Base-by-base conservation (phyloP, 2,329 filamentous ascomycete species). In the Colletotrichum plurivorum region DNA sequence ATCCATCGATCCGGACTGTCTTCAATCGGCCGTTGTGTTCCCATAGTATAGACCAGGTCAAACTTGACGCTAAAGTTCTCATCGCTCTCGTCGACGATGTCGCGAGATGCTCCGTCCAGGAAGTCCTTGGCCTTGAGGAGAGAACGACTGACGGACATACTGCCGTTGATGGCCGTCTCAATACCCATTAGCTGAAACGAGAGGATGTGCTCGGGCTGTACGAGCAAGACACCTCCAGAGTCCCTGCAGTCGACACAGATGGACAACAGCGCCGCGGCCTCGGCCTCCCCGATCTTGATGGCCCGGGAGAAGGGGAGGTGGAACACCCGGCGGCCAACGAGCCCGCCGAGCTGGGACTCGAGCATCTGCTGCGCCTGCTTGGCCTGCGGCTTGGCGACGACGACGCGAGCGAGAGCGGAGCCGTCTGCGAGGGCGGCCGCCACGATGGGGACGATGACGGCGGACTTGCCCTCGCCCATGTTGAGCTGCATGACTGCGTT, bases 401-500 rank as follows among this genome's bases (percentile, higher is more conserved):
- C 76, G 0, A 93, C 83, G 3, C 90, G 80, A 0, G 88, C 85
- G 0, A 93, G 78, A n/a, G n/a, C n/a, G n/a, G n/a, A n/a, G n/a
- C n/a, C n/a, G n/a, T n/a, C n/a, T n/a, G n/a, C n/a, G n/a, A n/a
- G n/a, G 0, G 81, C 77, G 0, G 86, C 78, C 0, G 87, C 87
- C 0, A 91, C 85, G 45, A 92, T 89, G 0, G 91, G 91, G 0
- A 91, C 83, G 56, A 94, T 93, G 1, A 93, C 87, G 0, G 90
- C 91, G 0, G 89, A 89, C 71, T 93, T 93, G 0, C 91, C 91
- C 73, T 92, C 86, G 0, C 91, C 91, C 90, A 93, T 93, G 71
- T 92, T 92, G 2, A 93, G 76, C 73, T 93, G 90, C 80, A 92
- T 85, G 0, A 90, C 85, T 0, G 83, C 76, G 71, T 90, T 92